Base-by-base conservation (phyloP, 805 yeast genomes). In the Helenozyma rhizophorensis region DNA sequence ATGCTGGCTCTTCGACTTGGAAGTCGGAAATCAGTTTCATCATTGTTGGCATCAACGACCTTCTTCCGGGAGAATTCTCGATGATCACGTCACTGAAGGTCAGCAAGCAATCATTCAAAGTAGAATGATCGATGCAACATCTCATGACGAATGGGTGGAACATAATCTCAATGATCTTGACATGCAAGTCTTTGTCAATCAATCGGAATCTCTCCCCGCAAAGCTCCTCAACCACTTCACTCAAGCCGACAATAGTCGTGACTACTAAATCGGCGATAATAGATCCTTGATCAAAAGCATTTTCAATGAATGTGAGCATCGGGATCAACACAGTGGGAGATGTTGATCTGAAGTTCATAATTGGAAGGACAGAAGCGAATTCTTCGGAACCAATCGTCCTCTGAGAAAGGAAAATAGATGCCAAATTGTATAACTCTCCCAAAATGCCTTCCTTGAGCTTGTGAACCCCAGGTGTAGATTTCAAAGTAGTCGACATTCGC, bases 21-120 rank as follows among this genome's bases (percentile, higher is more conserved):
- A 65, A 79, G 4, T 52, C 44, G 5, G 68, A 61, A 3, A 87
- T 43, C 5, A 62, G 50, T 17, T 53, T 54, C 8, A 83, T 65
- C 9, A 88, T 51, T 1, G 68, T 46, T 0, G 95, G 89, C 15
- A 86, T 56, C 6, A 88, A 58, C 2, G 83, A 69, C 43, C 94
- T 74, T 54, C 95, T 72, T 0, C 84, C 79, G 33, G 51, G 66
- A 0, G 85, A 60, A 28, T 72, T 68, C 1, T 48, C 43, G 18
- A 80, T 59, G 2, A 80, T 63, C 1, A 74, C 67, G 3, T 36
- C 23, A 2, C 74, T 65, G 32, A 76, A 64, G 13, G 36, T 32
- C 1, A 40, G 45, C 1, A 76, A 49, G 0, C 39, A 37, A 6
- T 45, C 50, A 9, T 58, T 50, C 13, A 65, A 42, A 1, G 35